Percentiles rank a stretch among this genome's conserved stretches.
Evolutionary conservation across 768 basidiomycete species (phyloP).

Genomic region (Sistotremastrum suecicum): DNA sequence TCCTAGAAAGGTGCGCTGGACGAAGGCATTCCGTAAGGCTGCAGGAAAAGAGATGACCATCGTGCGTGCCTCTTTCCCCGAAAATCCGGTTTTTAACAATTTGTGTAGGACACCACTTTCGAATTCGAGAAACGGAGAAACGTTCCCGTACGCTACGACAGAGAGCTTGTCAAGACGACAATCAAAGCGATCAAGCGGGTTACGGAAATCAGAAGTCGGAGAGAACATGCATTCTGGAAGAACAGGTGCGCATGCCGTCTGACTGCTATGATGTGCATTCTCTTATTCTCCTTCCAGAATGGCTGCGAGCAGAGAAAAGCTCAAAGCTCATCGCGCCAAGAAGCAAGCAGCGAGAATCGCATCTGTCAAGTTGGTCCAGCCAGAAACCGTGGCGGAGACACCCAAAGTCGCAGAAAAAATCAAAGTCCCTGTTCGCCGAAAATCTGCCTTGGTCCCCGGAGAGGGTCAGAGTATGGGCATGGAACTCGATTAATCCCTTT

Average conservation of each 20-base stretch:
- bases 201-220: constrained; percentile 76
- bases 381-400: constrained; percentile 29
- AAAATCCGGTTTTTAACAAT: neutral
- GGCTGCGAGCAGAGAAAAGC: constrained; percentile 69
- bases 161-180: constrained; percentile 84
- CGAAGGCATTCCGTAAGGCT: constrained; percentile 97
- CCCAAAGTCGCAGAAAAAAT: constrained; percentile 59
- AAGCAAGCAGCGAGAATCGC: constrained; percentile 37
- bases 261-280: neutral
- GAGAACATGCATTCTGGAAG: constrained; percentile 95
- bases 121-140: constrained; percentile 99
- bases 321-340: constrained; percentile 59
- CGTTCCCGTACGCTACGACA: constrained; percentile 92
- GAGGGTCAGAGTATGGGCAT: constrained; percentile 86
- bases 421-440: constrained; percentile 47
- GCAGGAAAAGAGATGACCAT: constrained; percentile 99
- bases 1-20: constrained; percentile 97
- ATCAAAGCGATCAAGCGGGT: constrained; percentile 94
- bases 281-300: constrained; percentile 37
- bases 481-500: constrained; percentile 51
- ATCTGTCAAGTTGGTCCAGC: constrained; percentile 54
- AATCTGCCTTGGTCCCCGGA: constrained; percentile 65
- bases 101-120: constrained; percentile 80
- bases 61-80: constrained; percentile 32
- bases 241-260: constrained; percentile 40